Evolutionary conservation across 768 basidiomycete species (phyloP).

Genomic region (Boletus bicolor): DNA sequence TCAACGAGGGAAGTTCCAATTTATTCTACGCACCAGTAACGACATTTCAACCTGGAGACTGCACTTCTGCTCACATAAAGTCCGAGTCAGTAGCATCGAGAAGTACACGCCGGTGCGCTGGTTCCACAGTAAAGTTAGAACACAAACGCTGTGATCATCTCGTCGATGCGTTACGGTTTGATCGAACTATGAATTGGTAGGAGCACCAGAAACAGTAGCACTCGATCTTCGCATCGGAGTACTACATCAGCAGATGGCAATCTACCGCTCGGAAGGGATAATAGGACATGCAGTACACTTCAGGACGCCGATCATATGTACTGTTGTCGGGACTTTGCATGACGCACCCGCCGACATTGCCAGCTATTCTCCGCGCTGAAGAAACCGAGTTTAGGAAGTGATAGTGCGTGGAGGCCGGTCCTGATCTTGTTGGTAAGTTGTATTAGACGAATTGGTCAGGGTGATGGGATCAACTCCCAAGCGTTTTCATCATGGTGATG

Average conservation of each 20-base stretch:
- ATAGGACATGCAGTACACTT: neutral
- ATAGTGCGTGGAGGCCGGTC: neutral
- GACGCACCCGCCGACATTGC: neutral
- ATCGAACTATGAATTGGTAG: neutral
- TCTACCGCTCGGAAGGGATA: neutral
- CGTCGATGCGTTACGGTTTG: neutral
- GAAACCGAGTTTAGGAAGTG: neutral
- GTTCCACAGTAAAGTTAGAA: neutral
- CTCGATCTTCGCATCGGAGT: neutral
- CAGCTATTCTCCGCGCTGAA: neutral
- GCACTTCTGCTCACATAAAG: neutral
- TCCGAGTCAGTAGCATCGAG: neutral
- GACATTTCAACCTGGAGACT: neutral
- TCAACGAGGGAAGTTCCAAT: neutral
- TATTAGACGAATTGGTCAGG: neutral
- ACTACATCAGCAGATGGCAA: neutral
- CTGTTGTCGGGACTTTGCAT: neutral
- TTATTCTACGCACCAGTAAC: neutral
- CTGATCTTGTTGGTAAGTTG: slow-evolving; percentile 7
- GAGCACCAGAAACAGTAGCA: neutral
- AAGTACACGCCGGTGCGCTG: neutral
- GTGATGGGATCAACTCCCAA: neutral
- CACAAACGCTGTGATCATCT: neutral
- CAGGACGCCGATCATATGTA: neutral
- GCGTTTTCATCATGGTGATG: neutral